Conservation (phyloP, 2,329 filamentous ascomycete genomes). For the Byssochlamys sp. region DNA sequence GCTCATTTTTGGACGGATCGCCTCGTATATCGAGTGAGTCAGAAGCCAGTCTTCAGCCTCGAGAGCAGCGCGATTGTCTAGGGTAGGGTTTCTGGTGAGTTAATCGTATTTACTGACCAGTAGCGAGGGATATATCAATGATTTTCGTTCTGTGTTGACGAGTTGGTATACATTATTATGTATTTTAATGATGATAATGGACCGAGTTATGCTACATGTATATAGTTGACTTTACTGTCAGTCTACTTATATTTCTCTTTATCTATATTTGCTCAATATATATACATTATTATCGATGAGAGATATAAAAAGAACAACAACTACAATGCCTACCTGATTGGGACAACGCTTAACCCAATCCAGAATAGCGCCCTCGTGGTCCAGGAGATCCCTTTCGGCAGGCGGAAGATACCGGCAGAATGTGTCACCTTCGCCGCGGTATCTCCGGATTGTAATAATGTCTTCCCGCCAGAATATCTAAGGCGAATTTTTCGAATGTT, state of each 20-base stretch:
- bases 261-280: no score
- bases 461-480: background rate
- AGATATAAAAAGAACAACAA: no score
- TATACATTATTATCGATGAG: no score
- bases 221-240: no score
- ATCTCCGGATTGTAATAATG: no score
- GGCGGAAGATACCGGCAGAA: no score
- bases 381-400: no score
- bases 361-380: no score
- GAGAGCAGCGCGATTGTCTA: background rate
- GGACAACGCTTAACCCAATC: no score
- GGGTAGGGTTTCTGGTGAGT: background rate
- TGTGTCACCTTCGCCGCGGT: no score
- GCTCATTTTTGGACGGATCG: slow-evolving; percentile 62
- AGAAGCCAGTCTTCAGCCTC: slow-evolving; percentile 45
- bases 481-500: background rate
- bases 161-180: background rate
- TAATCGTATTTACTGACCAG: background rate
- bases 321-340: no score
- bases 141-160: background rate
- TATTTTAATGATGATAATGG: background rate
- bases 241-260: no score
- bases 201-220: background rate
- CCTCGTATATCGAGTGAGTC: slow-evolving; percentile 62
- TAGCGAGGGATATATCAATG: background rate